A percentile compares a stretch with the other conserved stretches of the same genome.
Conservation (phyloP, 208 protist genomes). For the Porcisia deanei region DNA sequence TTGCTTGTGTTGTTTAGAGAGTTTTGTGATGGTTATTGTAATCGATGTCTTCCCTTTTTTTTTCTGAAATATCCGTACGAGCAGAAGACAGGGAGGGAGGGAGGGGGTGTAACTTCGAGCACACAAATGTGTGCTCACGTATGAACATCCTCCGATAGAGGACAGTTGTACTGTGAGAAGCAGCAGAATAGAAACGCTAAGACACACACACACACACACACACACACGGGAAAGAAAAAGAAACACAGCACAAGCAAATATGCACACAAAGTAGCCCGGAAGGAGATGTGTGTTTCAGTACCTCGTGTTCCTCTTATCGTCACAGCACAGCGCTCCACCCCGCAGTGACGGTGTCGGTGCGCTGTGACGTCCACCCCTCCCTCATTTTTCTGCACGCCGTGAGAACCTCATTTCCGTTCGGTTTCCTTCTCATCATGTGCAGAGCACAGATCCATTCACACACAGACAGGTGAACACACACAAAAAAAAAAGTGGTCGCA, state of each 20-base stretch:
- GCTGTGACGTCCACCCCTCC: background rate
- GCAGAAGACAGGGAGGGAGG: too few species aligned
- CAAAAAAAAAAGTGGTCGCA: background rate
- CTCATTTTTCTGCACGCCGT: background rate
- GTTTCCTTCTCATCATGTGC: conserved; percentile 6
- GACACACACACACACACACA: background rate
- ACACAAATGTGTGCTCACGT: background rate
- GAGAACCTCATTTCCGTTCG: too few species aligned
- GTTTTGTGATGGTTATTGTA: too few species aligned
- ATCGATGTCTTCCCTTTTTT: too few species aligned
- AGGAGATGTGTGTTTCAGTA: background rate
- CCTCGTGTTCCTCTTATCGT: background rate
- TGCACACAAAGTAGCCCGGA: background rate
- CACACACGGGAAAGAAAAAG: background rate
- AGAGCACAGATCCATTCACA: conserved; percentile 5
- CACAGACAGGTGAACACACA: background rate
- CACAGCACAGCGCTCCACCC: background rate
- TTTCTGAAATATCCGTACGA: too few species aligned
- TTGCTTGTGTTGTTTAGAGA: too few species aligned
- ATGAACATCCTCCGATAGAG: background rate
- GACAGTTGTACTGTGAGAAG: background rate
- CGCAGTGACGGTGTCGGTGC: background rate
- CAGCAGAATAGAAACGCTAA: background rate
- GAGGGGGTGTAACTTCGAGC: background rate
- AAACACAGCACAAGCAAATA: background rate